These are phyloP conservation scores for Neonectria sp. DNA, from an alignment of 2,329 filamentous ascomycete species.

Conservation along the genomic window DNA sequence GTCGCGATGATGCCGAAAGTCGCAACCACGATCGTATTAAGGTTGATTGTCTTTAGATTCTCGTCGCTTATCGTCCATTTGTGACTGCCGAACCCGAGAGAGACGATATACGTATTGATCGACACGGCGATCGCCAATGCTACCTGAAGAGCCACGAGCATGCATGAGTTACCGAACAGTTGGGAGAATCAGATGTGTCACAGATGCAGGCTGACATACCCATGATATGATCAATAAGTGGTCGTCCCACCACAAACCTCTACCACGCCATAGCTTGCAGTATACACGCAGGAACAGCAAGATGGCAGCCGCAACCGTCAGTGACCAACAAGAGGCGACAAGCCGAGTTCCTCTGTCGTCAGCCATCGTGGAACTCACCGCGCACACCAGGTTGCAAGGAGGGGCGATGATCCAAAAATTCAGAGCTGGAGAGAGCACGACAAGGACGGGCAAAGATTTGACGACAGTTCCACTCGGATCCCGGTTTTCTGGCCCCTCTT, in stretches of 20 bases:
- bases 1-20: constrained; percentile 54
- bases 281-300: constrained; percentile 53
- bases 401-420: constrained; percentile 17
- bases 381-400: neutral
- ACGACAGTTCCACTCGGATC: neutral
- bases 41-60: constrained; percentile 45
- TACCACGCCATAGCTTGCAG: constrained; percentile 54
- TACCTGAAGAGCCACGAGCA: constrained; percentile 34
- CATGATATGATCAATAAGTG: constrained; percentile 53
- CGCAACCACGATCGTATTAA: constrained; percentile 47
- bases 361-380: constrained; percentile 31
- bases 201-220: constrained; percentile 46
- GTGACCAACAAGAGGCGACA: constrained; percentile 50
- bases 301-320: constrained; percentile 42
- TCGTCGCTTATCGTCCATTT: constrained; percentile 42
- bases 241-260: constrained; percentile 57
- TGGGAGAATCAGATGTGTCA: neutral
- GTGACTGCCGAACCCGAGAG: constrained; percentile 49
- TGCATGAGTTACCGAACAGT: neutral
- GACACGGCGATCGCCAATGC: constrained; percentile 48
- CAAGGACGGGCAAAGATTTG: neutral
- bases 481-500: neutral
- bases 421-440: neutral
- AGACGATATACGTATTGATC: constrained; percentile 51
- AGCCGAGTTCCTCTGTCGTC: constrained; percentile 49